Conservation (phyloP, 2,329 filamentous ascomycete genomes). For the Orbilia ellipsospora region DNA sequence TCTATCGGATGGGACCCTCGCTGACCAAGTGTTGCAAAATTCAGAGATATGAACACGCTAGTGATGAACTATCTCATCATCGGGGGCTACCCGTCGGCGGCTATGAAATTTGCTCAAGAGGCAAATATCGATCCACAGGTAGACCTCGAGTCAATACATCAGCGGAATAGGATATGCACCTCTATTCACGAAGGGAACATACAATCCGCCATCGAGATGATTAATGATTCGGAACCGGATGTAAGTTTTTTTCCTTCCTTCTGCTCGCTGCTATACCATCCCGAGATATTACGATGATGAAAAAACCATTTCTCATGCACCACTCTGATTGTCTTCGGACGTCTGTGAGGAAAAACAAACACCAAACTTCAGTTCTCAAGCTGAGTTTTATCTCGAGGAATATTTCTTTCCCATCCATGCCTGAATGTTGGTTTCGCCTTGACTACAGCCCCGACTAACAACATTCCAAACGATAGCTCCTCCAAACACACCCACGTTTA, state of each 20-base stretch:
- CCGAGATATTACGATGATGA: slow-evolving; percentile 81
- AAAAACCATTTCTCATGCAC: slow-evolving; percentile 92
- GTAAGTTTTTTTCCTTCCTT: slow-evolving; percentile 69
- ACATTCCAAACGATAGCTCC: slow-evolving; percentile 71
- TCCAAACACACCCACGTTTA: slow-evolving; percentile 82
- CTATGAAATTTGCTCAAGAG: slow-evolving; percentile 91
- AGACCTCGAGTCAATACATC: slow-evolving; percentile 77
- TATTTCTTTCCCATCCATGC: slow-evolving; percentile 29
- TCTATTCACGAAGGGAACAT: slow-evolving; percentile 88
- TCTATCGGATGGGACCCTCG: slow-evolving; percentile 59
- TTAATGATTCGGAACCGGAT: slow-evolving; percentile 91
- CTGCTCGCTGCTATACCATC: slow-evolving; percentile 28
- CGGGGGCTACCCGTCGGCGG: slow-evolving; percentile 92
- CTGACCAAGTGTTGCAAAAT: slow-evolving; percentile 21
- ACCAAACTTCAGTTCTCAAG: slow-evolving; percentile 83
- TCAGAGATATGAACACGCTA: slow-evolving; percentile 91
- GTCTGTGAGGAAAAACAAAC: slow-evolving; percentile 89
- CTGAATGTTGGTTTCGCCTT: slow-evolving; percentile 11
- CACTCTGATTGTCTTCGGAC: slow-evolving; percentile 84
- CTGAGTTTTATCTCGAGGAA: slow-evolving; percentile 69
- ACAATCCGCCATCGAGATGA: slow-evolving; percentile 81
- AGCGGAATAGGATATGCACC: slow-evolving; percentile 83
- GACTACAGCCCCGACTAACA: slow-evolving; percentile 4
- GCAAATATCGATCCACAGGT: slow-evolving; percentile 83
- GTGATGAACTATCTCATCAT: slow-evolving; percentile 97